Evolutionary conservation across 768 basidiomycete genomes (phyloP).

Genomic region (Saitozyma sp.): DNA sequence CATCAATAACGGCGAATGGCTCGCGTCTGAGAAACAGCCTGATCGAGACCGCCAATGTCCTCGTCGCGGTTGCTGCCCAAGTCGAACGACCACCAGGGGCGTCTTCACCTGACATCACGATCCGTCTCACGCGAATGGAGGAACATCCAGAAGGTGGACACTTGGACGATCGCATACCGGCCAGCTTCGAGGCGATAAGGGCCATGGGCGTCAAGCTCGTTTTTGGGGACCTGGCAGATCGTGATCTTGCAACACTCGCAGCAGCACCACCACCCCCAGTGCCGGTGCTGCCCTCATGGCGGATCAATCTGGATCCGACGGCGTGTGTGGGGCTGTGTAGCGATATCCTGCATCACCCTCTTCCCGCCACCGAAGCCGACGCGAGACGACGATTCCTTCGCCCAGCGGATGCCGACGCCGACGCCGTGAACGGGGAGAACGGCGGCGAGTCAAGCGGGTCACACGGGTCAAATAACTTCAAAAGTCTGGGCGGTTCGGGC

Average conservation of each 20-base stretch:
- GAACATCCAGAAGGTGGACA: slow-evolving; percentile 30
- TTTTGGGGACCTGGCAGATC: slow-evolving; percentile 57
- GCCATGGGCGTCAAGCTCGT: slow-evolving; percentile 68
- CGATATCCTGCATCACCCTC: slow-evolving; percentile 71
- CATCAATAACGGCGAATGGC: neutral
- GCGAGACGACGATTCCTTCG: slow-evolving; percentile 68
- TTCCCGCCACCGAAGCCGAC: slow-evolving; percentile 63
- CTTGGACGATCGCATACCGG: slow-evolving; percentile 59
- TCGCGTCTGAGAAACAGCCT: slow-evolving; percentile 67
- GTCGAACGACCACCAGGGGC: slow-evolving; percentile 59
- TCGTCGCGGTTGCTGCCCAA: slow-evolving; percentile 65
- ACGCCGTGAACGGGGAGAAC: slow-evolving; percentile 4
- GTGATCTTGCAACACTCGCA: slow-evolving; percentile 3
- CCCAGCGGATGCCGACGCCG: slow-evolving; percentile 16
- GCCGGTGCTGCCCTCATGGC: slow-evolving; percentile 58
- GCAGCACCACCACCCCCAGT: slow-evolving; percentile 1
- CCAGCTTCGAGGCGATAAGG: slow-evolving; percentile 62
- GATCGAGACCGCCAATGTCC: slow-evolving; percentile 65
- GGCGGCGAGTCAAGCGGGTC: neutral
- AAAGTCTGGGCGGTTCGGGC: too few species aligned
- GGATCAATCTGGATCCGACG: slow-evolving; percentile 80
- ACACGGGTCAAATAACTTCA: too few species aligned
- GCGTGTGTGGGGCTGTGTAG: slow-evolving; percentile 79
- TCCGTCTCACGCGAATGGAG: slow-evolving; percentile 69
- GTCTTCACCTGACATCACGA: slow-evolving; percentile 54